phyloP scores from a whole-genome alignment of 257 asterid genomes.

The Nicotiana otophora region DNA sequence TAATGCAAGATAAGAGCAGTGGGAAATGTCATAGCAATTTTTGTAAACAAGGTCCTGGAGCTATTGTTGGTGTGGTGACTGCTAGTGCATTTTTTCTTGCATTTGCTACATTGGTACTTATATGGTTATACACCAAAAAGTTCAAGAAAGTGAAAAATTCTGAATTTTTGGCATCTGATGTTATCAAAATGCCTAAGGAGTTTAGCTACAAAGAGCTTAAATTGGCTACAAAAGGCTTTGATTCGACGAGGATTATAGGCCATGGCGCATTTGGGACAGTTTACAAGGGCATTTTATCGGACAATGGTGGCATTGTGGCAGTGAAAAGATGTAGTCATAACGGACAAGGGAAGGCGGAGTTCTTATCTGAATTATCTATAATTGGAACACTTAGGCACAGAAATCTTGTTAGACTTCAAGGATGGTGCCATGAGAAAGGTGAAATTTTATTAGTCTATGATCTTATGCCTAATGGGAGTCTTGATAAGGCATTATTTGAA shows the following conservation, averaged over 20 bases:
- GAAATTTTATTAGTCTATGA: slow-evolving; percentile 69
- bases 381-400: slow-evolving; percentile 79
- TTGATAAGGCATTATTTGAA: slow-evolving; percentile 70
- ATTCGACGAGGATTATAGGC: slow-evolving; percentile 45
- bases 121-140: slow-evolving; percentile 56
- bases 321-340: slow-evolving; percentile 70
- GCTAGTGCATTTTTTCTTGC: slow-evolving; percentile 71
- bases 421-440: slow-evolving; percentile 85
- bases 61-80: slow-evolving; percentile 70
- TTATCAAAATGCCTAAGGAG: slow-evolving; percentile 80
- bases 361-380: slow-evolving; percentile 63
- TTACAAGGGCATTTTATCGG: slow-evolving; percentile 51
- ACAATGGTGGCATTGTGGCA: slow-evolving; percentile 52
- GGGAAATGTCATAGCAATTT: slow-evolving; percentile 49
- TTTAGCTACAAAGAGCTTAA: slow-evolving; percentile 62
- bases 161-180: slow-evolving; percentile 42
- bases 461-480: slow-evolving; percentile 72
- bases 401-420: slow-evolving; percentile 70
- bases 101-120: slow-evolving; percentile 33
- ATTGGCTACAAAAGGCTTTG: slow-evolving; percentile 58
- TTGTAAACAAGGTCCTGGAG: slow-evolving; percentile 58
- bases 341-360: slow-evolving; percentile 74
- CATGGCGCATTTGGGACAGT: slow-evolving; percentile 83
- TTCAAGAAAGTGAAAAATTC: slow-evolving; percentile 36
- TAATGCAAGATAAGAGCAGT: slow-evolving; percentile 13